Conservation (phyloP, 1,284 basidiomycete species). For the Ustilago trichophora region DNA sequence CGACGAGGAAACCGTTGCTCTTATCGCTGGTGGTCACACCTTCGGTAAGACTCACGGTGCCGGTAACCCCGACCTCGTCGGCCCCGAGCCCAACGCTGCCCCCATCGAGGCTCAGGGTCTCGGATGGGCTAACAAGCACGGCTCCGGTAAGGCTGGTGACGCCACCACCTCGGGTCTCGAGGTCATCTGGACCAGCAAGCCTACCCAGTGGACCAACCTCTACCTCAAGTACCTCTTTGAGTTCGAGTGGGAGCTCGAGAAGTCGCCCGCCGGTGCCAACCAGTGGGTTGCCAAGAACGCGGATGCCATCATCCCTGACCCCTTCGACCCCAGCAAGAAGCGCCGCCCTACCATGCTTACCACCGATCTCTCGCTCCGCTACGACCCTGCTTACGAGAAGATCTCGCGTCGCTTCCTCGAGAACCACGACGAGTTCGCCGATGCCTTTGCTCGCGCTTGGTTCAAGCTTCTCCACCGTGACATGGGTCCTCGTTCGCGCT, state of each 20-base stretch:
- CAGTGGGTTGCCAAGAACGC: conserved; percentile 44
- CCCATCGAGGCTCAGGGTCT: conserved; percentile 34
- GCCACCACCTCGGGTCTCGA: conserved; percentile 36
- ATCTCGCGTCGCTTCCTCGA: conserved; percentile 35
- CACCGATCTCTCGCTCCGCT: conserved; percentile 35
- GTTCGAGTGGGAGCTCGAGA: conserved; percentile 44
- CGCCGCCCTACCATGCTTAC: conserved; percentile 42
- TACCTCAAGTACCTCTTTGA: conserved; percentile 47
- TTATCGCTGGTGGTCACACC: conserved; percentile 45
- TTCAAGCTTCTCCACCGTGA: conserved; percentile 49
- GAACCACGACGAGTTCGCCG: conserved; percentile 35
- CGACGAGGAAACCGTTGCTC: conserved; percentile 39
- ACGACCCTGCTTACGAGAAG: conserved; percentile 43
- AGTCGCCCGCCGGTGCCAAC: conserved; percentile 41
- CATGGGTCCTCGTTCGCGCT: conserved; percentile 39
- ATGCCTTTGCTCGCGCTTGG: conserved; percentile 41
- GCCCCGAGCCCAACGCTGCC: conserved; percentile 37
- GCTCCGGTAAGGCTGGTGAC: conserved; percentile 30
- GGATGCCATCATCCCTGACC: conserved; percentile 43
- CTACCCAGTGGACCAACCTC: conserved; percentile 42
- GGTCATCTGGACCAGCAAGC: conserved; percentile 42
- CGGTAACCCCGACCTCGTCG: conserved; percentile 32
- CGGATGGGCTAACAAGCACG: conserved; percentile 31
- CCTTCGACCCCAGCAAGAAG: conserved; percentile 41
- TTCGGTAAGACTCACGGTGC: conserved; percentile 47